Conservation (phyloP, 495 filamentous ascomycete genomes). For the Aspergillus affinis region DNA sequence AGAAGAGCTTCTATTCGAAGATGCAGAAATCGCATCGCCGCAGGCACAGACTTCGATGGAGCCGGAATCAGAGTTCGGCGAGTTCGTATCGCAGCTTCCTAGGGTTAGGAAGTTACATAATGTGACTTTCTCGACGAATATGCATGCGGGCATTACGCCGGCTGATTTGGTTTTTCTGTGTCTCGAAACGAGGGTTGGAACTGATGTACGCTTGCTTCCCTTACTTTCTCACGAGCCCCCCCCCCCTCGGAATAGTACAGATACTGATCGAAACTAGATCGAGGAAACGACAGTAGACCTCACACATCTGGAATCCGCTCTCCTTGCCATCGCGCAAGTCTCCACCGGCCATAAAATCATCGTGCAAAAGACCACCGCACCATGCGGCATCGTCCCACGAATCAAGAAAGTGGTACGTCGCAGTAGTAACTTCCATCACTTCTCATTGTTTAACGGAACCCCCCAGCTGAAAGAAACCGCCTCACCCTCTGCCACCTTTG, state of each 20-base stretch:
- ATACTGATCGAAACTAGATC: neutral
- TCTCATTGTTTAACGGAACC: no score
- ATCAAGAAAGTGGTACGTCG: conserved; percentile 58
- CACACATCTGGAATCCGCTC: conserved; percentile 61
- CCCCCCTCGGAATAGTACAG: neutral
- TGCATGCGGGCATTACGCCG: conserved; percentile 55
- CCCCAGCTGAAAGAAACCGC: conserved; percentile 15
- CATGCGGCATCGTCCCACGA: conserved; percentile 66
- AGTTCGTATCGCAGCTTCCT: conserved; percentile 20
- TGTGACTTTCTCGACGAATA: conserved; percentile 67
- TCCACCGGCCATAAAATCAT: conserved; percentile 65
- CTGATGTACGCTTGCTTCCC: conserved; percentile 31
- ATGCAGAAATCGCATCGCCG: conserved; percentile 23
- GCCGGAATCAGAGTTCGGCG: conserved; percentile 1
- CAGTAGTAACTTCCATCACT: no score
- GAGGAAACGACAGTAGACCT: conserved; percentile 52
- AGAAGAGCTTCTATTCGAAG: conserved; percentile 41
- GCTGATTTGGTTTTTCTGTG: conserved; percentile 74
- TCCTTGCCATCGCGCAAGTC: conserved; percentile 60
- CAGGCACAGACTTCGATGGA: neutral
- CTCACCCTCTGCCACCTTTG: conserved; percentile 56
- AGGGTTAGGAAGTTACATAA: conserved; percentile 55
- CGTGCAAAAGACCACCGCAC: conserved; percentile 78
- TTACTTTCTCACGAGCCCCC: neutral
- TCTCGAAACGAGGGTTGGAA: conserved; percentile 57